A percentile compares a stretch with the other conserved stretches of the same genome.
Conservation (phyloP, 192 early-diverging fungal species). For the Rhizophagus prolifer region DNA sequence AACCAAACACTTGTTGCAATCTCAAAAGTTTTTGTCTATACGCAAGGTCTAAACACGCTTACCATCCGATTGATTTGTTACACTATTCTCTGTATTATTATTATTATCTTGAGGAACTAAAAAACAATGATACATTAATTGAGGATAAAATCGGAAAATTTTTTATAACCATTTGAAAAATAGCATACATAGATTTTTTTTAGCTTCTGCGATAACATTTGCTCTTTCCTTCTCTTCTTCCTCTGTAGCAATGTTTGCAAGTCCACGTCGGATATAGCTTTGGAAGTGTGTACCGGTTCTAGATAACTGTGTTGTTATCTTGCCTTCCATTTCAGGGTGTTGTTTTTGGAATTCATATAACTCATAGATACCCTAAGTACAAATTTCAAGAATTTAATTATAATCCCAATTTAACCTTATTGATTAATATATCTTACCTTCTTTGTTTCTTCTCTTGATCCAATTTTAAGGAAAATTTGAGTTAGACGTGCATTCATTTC, state of each 20-base stretch:
- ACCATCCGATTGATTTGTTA: slow-evolving; percentile 7
- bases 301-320: slow-evolving; percentile 60
- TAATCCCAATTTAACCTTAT: background rate
- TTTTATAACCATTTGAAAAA: background rate
- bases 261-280: slow-evolving; percentile 71
- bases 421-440: slow-evolving; percentile 39
- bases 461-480: slow-evolving; percentile 72
- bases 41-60: slow-evolving; percentile 30
- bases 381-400: background rate
- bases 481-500: slow-evolving; percentile 66
- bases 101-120: background rate
- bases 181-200: slow-evolving; percentile 22
- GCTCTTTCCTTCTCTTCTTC: slow-evolving; percentile 38
- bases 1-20: slow-evolving; percentile 62
- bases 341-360: slow-evolving; percentile 75
- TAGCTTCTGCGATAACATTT: slow-evolving; percentile 20
- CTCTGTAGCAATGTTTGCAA: slow-evolving; percentile 58
- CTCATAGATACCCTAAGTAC: slow-evolving; percentile 62
- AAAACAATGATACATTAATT: background rate
- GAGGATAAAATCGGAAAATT: too few relatives aligned
- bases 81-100: background rate
- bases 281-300: slow-evolving; percentile 70
- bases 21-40: slow-evolving; percentile 58
- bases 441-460: slow-evolving; percentile 65
- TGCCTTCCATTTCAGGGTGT: slow-evolving; percentile 62